Evolutionary conservation across 176 grass and related monocot genomes (phyloP), one percentile per base, ranked within the genome.

Genomic region (Leersia perrieri): DNA sequence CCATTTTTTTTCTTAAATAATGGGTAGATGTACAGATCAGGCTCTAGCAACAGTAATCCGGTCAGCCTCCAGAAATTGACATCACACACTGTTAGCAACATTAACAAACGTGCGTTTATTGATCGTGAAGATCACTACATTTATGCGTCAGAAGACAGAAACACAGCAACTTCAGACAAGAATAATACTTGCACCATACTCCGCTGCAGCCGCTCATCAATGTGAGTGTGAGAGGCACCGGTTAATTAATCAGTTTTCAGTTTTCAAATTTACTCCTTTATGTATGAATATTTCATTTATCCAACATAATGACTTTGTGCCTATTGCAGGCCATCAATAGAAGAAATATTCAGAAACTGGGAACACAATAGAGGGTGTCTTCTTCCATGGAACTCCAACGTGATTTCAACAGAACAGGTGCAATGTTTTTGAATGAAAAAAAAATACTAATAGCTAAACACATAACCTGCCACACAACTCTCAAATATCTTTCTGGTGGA

Each of bases 11-110:
- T 6, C 14, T 64, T 57, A 1, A 60, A 68, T 55, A 66, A 62
- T 26, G 5, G 33, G 18, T 80, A 97, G 94, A 97, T 97, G 94
- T 89, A 91, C 64, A 86, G 93, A 33, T 63, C 80, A 72, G 90
- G 80, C 71, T 89, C 87, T 27, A 78, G 67, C 66, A 84, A 58
- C 71, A 87, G 64, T 26, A 72, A 25, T 76, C 72, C 63, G 3
- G 35, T 26, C 23, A 82, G 31, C 16, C 14, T 73, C 75, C 82
- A 72, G 35, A 91, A 93, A 11, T 60, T 63, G 22, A 85, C 77
- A 64, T 32, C 71, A 60, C 63, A 55, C 60, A 68, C 74, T 27
- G 61, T 40, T 9, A 85, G 57, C 44, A 66, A 78, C 70, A 79
- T 71, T 28, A 30, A 28, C 72, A 87, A 82, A 42, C 38, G 47